Base-by-base conservation (phyloP, 176 grass and related monocot species). In the Oryza meyeriana region DNA sequence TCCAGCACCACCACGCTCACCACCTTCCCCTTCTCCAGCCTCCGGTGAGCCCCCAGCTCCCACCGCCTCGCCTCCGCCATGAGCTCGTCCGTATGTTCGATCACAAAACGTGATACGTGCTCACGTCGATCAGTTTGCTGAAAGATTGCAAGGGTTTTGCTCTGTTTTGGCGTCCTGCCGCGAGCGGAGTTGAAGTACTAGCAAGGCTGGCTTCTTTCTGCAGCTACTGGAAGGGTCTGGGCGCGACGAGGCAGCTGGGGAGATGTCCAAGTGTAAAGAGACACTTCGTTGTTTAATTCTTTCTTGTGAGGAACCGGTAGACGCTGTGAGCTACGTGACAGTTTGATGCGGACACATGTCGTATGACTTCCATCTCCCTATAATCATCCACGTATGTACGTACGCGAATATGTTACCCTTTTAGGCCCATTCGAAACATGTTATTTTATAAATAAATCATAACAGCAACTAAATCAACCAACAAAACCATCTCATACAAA, bases 1-100 rank as follows among this genome's bases (percentile, higher is more conserved):
- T 94, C 92, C 64, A 94, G 83, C 79, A 94, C 92, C 41, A 94
- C 89, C 57, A 91, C 87, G 69, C 78, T 84, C 16, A 94, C 87
- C 61, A 86, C 61, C 74, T 85, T 94, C 70, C 87, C 89, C 75
- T 83, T 94, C 34, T 29, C 36, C 80, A 94, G 71, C 65, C 33
- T 79, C 78, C 47, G 74, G 59, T 92, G 87, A 18, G 81, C 89
- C 39, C 32, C 77, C 59, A 94, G 76, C 20, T 77, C 79, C 93
- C 93, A 94, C 17, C 87, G 83, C 78, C 41, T 87, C 40, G 70
- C 78, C 69, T 91, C 64, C 81, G 30, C 61, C 4, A 38, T 18
- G 30, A 62, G 61, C 81, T 61, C 36, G 30, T 62, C 34, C 76
- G 86, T 59, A 75, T 5, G 28, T 50, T 47, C 30, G 32, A 38